These are phyloP conservation scores for Syzygium grande DNA, from an alignment of 345 rosid genomes.

Conservation along the genomic window DNA sequence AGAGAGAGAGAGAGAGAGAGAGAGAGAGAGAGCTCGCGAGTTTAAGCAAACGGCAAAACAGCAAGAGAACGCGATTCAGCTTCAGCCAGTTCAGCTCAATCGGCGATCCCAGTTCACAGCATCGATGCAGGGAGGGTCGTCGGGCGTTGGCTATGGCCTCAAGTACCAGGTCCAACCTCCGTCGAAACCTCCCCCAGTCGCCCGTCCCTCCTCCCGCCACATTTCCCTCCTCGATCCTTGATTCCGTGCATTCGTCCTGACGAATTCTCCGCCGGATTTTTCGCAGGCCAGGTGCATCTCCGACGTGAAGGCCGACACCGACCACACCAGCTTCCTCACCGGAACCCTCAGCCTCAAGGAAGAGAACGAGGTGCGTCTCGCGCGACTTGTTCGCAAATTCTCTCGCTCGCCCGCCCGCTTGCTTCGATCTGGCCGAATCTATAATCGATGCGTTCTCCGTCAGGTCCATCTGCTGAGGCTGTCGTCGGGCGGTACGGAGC, in stretches of 20 bases:
- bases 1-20: not conserved
- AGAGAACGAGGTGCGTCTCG: slow-evolving; percentile 68
- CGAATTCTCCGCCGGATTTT: not conserved
- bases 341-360: slow-evolving; percentile 86
- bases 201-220: not conserved
- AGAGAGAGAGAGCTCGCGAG: not conserved
- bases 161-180: slow-evolving; percentile 59
- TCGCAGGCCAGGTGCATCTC: slow-evolving; percentile 87
- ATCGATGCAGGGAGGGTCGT: slow-evolving; percentile 81
- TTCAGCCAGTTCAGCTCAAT: not conserved
- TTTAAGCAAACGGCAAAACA: not conserved
- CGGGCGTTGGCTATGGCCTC: slow-evolving; percentile 85
- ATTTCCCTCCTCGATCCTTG: not conserved
- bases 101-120: not conserved
- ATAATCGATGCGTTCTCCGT: not conserved
- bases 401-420: not conserved
- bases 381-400: not conserved
- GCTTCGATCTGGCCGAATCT: not conserved
- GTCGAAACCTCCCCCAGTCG: not conserved
- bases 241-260: not conserved
- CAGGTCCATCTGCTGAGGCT: slow-evolving; percentile 93
- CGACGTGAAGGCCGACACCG: slow-evolving; percentile 89
- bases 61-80: not conserved
- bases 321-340: slow-evolving; percentile 93
- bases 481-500: slow-evolving; percentile 81